Percentiles rank a stretch among this genome's conserved stretches.
Evolutionary conservation across 2,329 filamentous ascomycete genomes (phyloP).

Genomic region (Colletotrichum caudatum): DNA sequence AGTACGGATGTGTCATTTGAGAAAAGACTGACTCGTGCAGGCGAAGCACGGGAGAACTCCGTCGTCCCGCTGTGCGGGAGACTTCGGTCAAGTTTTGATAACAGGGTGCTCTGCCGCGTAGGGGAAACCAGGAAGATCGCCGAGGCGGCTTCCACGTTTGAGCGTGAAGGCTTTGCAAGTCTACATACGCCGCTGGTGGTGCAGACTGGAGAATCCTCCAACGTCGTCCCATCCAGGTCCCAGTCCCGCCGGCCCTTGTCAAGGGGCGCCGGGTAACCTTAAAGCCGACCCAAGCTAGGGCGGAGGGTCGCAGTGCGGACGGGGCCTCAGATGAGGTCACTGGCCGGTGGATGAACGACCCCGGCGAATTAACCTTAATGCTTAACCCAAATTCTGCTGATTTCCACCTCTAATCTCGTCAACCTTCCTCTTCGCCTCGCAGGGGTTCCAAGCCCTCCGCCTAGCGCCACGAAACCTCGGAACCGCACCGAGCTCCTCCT

Average conservation of each 20-base stretch:
- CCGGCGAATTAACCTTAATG: constrained; percentile 39
- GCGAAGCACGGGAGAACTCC: constrained; percentile 4
- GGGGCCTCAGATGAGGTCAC: constrained; percentile 28
- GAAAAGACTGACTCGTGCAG: constrained; percentile 15
- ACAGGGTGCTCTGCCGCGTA: background rate
- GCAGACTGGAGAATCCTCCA: background rate
- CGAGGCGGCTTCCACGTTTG: background rate
- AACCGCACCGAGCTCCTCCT: constrained; percentile 12
- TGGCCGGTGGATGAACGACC: constrained; percentile 11
- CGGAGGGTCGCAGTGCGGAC: constrained; percentile 3
- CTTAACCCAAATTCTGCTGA: constrained; percentile 34
- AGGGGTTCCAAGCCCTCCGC: background rate
- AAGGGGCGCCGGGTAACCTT: constrained; percentile 30
- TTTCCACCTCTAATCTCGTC: background rate
- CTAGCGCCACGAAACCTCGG: constrained; percentile 29
- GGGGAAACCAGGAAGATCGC: background rate
- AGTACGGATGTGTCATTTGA: background rate
- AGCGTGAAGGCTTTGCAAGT: background rate
- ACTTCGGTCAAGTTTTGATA: background rate
- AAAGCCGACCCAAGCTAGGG: constrained; percentile 13
- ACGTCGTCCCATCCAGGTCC: background rate
- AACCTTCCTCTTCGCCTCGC: background rate
- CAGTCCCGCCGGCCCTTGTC: constrained; percentile 13
- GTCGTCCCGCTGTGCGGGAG: background rate
- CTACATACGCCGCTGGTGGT: background rate